These are phyloP conservation scores for Tolypocladium ovalisporum DNA, from an alignment of 2,329 filamentous ascomycete species.

Conservation along the genomic window DNA sequence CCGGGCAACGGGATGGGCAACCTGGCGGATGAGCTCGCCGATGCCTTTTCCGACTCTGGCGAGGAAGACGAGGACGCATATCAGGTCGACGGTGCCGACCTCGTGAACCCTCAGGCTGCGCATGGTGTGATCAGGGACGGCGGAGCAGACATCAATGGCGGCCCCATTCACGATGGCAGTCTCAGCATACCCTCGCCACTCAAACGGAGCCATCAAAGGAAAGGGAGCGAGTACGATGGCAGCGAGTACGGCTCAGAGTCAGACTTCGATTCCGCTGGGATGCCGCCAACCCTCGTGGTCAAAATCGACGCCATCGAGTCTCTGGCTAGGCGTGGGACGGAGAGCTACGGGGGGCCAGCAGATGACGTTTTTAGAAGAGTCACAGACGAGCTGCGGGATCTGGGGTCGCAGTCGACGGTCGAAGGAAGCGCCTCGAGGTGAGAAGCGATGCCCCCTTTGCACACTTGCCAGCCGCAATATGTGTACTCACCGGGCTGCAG, in stretches of 20 bases:
- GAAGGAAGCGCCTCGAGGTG: constrained; percentile 64
- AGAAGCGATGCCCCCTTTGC: constrained; percentile 7
- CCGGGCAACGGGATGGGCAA: constrained; percentile 57
- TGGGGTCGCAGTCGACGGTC: constrained; percentile 62
- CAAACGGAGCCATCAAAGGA: constrained; percentile 37
- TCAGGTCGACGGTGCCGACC: constrained; percentile 25
- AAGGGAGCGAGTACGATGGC: constrained; percentile 54
- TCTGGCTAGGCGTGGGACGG: constrained; percentile 53
- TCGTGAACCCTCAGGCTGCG: background rate
- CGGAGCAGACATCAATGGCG: constrained; percentile 7
- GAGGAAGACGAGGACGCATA: constrained; percentile 51
- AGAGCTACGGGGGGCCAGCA: constrained; percentile 51
- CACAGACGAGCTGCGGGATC: constrained; percentile 56
- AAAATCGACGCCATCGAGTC: constrained; percentile 65
- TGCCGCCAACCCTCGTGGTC: constrained; percentile 54
- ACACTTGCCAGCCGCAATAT: background rate
- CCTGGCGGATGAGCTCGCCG: constrained; percentile 70
- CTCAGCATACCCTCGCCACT: constrained; percentile 33
- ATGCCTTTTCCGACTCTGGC: constrained; percentile 56
- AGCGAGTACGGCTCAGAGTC: constrained; percentile 66
- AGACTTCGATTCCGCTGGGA: constrained; percentile 57
- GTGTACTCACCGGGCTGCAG: constrained; percentile 28
- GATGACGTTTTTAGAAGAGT: constrained; percentile 60
- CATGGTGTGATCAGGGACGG: background rate
- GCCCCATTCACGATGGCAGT: constrained; percentile 22